Evolutionary conservation across 441 rosid species (phyloP).

Genomic region (Bruguiera hainesii): DNA sequence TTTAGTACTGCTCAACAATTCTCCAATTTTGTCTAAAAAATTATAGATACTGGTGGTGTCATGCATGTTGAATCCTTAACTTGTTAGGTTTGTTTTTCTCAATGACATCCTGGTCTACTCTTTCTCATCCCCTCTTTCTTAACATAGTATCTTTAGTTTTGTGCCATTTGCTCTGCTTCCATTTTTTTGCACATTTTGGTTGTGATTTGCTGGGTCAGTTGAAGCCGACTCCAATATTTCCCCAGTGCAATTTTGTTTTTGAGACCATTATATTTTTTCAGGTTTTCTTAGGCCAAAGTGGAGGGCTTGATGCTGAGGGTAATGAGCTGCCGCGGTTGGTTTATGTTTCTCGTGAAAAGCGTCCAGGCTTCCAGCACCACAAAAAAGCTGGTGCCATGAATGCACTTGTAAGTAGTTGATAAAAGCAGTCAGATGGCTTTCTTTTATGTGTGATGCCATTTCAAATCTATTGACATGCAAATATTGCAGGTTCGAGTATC

Average conservation of each 20-base stretch:
- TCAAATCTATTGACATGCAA: background rate
- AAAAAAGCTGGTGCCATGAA: conserved; percentile 71
- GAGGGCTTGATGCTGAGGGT: conserved; percentile 55
- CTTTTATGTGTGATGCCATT: background rate
- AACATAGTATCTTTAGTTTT: no score
- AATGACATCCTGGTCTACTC: background rate
- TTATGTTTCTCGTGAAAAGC: conserved; percentile 60
- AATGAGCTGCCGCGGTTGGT: conserved; percentile 65
- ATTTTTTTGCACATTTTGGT: conserved; percentile 2
- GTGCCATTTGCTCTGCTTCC: background rate
- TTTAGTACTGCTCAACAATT: no score
- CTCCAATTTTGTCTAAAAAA: no score
- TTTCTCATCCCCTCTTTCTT: no score
- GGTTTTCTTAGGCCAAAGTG: conserved; percentile 70
- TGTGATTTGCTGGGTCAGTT: conserved; percentile 8
- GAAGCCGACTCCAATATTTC: background rate
- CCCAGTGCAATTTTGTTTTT: background rate
- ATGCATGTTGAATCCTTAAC: no score
- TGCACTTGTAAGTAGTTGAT: conserved; percentile 38
- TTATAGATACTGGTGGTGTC: no score
- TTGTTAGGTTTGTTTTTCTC: background rate
- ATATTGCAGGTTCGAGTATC: conserved; percentile 56
- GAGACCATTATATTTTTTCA: conserved; percentile 8
- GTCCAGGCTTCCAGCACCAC: conserved; percentile 49
- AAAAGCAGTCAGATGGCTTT: background rate